phyloP scores from a whole-genome alignment of 202 grass and related monocot genomes.

The Eragrostis tef region DNA sequence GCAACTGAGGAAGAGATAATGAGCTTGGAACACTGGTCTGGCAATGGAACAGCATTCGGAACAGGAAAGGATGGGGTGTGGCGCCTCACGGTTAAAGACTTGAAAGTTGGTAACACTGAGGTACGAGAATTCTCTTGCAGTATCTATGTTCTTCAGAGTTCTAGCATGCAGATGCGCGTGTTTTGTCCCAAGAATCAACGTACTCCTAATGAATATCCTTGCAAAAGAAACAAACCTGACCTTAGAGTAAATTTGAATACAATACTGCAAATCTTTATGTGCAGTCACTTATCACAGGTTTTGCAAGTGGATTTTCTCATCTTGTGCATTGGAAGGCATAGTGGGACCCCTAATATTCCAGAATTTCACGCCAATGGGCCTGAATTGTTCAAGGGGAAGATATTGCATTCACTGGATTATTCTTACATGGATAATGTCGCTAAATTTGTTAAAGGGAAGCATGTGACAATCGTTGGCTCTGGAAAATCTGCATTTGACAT shows the following conservation, averaged over 20 bases:
- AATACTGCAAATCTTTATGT: constrained; percentile 21
- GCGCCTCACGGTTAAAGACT: constrained; percentile 69
- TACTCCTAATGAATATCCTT: not conserved
- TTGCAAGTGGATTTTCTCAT: constrained; percentile 74
- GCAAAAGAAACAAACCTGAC: not conserved
- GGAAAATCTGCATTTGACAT: constrained; percentile 89
- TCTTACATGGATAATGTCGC: constrained; percentile 61
- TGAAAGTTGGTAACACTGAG: constrained; percentile 49
- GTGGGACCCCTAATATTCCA: constrained; percentile 73
- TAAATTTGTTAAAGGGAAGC: constrained; percentile 65
- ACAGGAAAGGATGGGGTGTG: constrained; percentile 54
- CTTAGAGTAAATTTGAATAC: constrained; percentile 17
- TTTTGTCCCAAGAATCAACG: not conserved
- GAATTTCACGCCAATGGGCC: constrained; percentile 62
- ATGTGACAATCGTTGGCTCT: constrained; percentile 64
- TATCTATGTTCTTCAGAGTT: not conserved
- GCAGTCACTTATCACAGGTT: constrained; percentile 39
- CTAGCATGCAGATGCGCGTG: not conserved
- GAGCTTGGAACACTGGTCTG: constrained; percentile 75
- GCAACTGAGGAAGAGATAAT: constrained; percentile 61
- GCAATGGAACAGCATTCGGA: constrained; percentile 68
- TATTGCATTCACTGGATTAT: constrained; percentile 74
- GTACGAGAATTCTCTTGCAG: constrained; percentile 36
- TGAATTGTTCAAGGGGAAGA: constrained; percentile 65
- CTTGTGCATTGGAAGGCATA: constrained; percentile 75